Percentiles rank a stretch among this genome's conserved stretches.
Evolutionary conservation across 2,329 filamentous ascomycete species (phyloP).

Genomic region (Colletotrichum brevisporum): DNA sequence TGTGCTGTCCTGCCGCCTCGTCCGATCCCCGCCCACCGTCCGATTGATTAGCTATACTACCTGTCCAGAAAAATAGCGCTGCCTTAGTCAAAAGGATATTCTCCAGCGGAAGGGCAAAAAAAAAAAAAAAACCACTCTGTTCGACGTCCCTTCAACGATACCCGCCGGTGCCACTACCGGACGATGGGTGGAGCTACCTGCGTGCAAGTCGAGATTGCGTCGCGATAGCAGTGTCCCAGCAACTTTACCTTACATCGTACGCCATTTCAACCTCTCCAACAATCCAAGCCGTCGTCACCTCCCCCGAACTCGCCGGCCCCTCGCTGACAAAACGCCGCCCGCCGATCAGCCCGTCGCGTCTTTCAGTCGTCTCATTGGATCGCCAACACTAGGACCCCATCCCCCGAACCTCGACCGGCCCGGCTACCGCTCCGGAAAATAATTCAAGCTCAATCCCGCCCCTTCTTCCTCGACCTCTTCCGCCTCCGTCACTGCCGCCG

Average conservation of each 20-base stretch:
- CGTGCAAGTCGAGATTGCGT: conserved; percentile 36
- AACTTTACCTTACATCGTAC: conserved; percentile 25
- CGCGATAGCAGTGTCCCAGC: conserved; percentile 32
- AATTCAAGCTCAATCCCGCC: conserved; percentile 17
- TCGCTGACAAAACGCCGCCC: conserved; percentile 3
- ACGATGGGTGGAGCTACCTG: conserved; percentile 37
- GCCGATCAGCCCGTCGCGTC: not conserved
- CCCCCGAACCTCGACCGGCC: conserved; percentile 28
- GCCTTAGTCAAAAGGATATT: conserved; percentile 16
- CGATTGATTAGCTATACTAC: not conserved
- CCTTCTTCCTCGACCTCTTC: not conserved
- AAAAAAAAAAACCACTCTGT: not conserved
- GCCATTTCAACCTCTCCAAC: conserved; percentile 19
- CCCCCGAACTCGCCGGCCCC: not conserved
- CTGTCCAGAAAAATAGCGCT: conserved; percentile 13
- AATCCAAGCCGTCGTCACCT: not conserved
- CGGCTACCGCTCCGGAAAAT: conserved; percentile 18
- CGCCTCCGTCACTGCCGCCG: not conserved
- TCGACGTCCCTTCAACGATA: conserved; percentile 18
- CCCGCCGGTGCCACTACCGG: conserved; percentile 27
- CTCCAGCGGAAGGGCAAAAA: not conserved
- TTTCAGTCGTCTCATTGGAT: conserved; percentile 16
- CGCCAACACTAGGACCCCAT: not conserved
- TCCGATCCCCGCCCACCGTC: not conserved
- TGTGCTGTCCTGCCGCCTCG: conserved; percentile 1